Percentiles rank a stretch among this genome's conserved stretches.
phyloP scores from a whole-genome alignment of 352 stramenopile genomes.

The Halophytophthora batemanensis region DNA sequence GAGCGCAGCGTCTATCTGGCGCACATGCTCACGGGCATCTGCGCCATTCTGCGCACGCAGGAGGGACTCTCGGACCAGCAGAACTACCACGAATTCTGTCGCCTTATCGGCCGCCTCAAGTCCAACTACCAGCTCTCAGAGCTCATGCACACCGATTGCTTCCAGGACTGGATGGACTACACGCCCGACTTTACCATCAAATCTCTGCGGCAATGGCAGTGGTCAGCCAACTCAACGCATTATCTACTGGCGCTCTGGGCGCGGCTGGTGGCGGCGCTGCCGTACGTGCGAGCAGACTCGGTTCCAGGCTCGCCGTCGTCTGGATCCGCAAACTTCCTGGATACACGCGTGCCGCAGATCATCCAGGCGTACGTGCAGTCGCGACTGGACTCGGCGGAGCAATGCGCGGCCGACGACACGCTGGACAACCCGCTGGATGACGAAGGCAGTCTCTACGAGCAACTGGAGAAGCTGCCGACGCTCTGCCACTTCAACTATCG shows the following conservation, averaged over 20 bases:
- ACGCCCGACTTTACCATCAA: slow-evolving; percentile 96
- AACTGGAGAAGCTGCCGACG: slow-evolving; percentile 95
- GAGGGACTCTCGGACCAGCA: slow-evolving; percentile 97
- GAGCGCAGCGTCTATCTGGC: slow-evolving; percentile 93
- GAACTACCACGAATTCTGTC: slow-evolving; percentile 99
- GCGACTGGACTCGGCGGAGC: slow-evolving; percentile 93
- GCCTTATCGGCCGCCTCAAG: slow-evolving; percentile 96
- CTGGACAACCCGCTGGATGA: slow-evolving; percentile 97
- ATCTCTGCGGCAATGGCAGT: slow-evolving; percentile 96
- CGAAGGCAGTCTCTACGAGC: slow-evolving; percentile 95
- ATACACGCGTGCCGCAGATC: slow-evolving; percentile 79
- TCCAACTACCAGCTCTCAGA: slow-evolving; percentile 98
- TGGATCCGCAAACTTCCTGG: slow-evolving; percentile 60
- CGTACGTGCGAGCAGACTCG: slow-evolving; percentile 90
- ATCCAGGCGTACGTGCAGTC: slow-evolving; percentile 96
- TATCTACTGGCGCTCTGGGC: slow-evolving; percentile 97
- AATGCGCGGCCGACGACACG: slow-evolving; percentile 90
- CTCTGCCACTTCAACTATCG: slow-evolving; percentile 97
- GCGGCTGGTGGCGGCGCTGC: slow-evolving; percentile 93
- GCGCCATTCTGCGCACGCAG: slow-evolving; percentile 92
- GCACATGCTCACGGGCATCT: slow-evolving; percentile 92
- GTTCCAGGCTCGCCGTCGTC: slow-evolving; percentile 46
- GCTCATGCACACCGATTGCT: slow-evolving; percentile 95
- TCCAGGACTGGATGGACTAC: slow-evolving; percentile 97
- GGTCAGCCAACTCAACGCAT: slow-evolving; percentile 93